A percentile compares a stretch with the other conserved stretches of the same genome.
Evolutionary conservation across 495 filamentous ascomycete genomes (phyloP).

Genomic region (Sabuloglossum arenarium): DNA sequence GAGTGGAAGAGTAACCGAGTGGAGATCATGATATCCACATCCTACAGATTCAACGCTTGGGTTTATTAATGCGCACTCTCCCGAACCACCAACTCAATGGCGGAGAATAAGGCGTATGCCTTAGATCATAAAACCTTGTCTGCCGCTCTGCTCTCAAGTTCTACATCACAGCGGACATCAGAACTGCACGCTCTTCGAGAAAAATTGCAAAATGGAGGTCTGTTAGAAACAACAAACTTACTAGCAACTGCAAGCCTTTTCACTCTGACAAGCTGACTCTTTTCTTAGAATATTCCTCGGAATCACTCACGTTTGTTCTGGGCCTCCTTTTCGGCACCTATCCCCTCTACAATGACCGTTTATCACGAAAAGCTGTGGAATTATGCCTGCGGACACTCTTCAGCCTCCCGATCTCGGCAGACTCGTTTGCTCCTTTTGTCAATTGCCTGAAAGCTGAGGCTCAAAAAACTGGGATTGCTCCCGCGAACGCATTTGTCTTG

Average conservation of each 20-base stretch:
- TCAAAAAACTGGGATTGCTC: constrained; percentile 49
- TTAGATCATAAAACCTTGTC: background rate
- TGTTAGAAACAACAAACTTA: background rate
- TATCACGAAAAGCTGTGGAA: constrained; percentile 62
- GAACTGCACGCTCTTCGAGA: constrained; percentile 25
- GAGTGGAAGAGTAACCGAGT: too few relatives aligned
- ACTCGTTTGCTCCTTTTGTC: constrained; percentile 37
- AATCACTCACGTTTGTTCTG: constrained; percentile 27
- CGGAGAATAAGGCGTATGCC: background rate
- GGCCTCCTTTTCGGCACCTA: constrained; percentile 65
- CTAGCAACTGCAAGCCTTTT: background rate
- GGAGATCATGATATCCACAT: too few relatives aligned
- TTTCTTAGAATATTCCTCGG: constrained; percentile 13
- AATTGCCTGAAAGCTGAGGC: constrained; percentile 38
- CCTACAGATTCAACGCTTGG: too few relatives aligned
- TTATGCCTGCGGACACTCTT: constrained; percentile 49
- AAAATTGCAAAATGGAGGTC: constrained; percentile 22
- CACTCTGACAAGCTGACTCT: background rate
- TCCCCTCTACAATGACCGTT: constrained; percentile 65
- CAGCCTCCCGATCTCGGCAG: constrained; percentile 24
- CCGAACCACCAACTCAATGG: background rate
- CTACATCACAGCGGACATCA: constrained; percentile 24
- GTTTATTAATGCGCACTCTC: background rate
- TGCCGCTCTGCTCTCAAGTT: constrained; percentile 19
- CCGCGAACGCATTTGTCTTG: constrained; percentile 68